phyloP scores from a whole-genome alignment of 805 yeast species.

The Starmerella bombicola region DNA sequence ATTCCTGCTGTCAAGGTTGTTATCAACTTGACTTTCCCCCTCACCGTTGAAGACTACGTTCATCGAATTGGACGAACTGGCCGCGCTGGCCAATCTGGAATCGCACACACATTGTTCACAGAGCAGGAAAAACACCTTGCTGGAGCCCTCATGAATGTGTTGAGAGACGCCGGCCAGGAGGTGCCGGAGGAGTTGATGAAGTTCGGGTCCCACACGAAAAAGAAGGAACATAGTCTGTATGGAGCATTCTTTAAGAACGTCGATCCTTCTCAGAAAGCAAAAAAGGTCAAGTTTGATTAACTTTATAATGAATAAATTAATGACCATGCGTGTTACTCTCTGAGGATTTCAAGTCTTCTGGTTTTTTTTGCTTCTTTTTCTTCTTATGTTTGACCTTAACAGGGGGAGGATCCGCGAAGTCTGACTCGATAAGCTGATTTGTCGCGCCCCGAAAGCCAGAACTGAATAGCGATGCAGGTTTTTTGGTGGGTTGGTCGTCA shows the following conservation, averaged over 20 bases:
- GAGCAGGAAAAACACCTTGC: slow-evolving; percentile 93
- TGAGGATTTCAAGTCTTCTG: no score
- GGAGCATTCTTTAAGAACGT: slow-evolving; percentile 96
- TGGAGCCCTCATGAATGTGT: slow-evolving; percentile 84
- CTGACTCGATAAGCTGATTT: slow-evolving; percentile 16
- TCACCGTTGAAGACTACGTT: slow-evolving; percentile 92
- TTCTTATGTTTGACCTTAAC: slow-evolving; percentile 25
- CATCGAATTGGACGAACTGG: slow-evolving; percentile 98
- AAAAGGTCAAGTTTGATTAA: slow-evolving; percentile 74
- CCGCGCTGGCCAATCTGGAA: slow-evolving; percentile 91
- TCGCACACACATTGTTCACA: slow-evolving; percentile 89
- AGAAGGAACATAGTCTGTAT: slow-evolving; percentile 94
- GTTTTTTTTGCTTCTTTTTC: slow-evolving; percentile 27
- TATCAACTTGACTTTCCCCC: slow-evolving; percentile 88
- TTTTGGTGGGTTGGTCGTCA: not conserved
- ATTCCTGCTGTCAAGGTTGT: slow-evolving; percentile 95
- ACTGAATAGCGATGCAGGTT: slow-evolving; percentile 15
- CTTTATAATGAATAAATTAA: no score
- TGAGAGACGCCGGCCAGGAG: slow-evolving; percentile 86
- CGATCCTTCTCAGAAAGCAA: slow-evolving; percentile 66
- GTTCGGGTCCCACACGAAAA: slow-evolving; percentile 95
- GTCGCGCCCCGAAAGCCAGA: slow-evolving; percentile 21
- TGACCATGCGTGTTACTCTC: no score
- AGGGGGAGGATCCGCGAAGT: not conserved
- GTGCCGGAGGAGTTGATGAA: slow-evolving; percentile 91